These are phyloP conservation scores for Hemileia vastatrix DNA, from an alignment of 1,284 basidiomycete genomes.

Conservation along the genomic window DNA sequence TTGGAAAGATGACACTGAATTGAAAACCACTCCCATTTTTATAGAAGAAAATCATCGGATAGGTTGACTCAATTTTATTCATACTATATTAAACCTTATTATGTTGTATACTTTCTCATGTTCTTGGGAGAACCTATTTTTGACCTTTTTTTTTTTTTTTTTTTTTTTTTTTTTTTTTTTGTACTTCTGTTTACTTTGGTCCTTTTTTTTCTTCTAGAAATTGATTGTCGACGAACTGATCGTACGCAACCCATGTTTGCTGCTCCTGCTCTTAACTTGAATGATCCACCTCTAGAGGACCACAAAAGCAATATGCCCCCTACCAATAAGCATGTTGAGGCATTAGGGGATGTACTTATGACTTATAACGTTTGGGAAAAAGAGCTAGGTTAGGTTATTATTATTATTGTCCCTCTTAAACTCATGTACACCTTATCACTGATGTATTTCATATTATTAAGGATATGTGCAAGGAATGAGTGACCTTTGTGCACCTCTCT, in stretches of 20 bases:
- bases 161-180: neutral
- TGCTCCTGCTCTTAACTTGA: constrained; percentile 12
- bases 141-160: constrained; percentile 14
- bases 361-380: constrained; percentile 82
- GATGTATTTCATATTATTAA: constrained; percentile 37
- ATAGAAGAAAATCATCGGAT: constrained; percentile 40
- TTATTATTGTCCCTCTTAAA: constrained; percentile 25
- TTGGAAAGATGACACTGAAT: constrained; percentile 71
- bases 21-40: constrained; percentile 38
- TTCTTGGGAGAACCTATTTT: constrained; percentile 72
- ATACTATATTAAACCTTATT: neutral
- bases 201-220: constrained; percentile 53
- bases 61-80: constrained; percentile 17
- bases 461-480: constrained; percentile 96
- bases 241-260: constrained; percentile 77
- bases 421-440: constrained; percentile 32
- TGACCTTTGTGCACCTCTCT: constrained; percentile 85
- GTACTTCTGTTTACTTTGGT: neutral
- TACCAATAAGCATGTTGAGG: constrained; percentile 73
- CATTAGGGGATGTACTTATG: constrained; percentile 67
- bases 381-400: constrained; percentile 59
- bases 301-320: constrained; percentile 69
- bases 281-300: constrained; percentile 48
- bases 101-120: constrained; percentile 36
- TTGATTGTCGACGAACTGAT: constrained; percentile 96